Percentiles rank a stretch among this genome's conserved stretches.
These are phyloP conservation scores for Clarireedia sp. DNA, from an alignment of 2,329 filamentous ascomycete genomes.

Conservation along the genomic window DNA sequence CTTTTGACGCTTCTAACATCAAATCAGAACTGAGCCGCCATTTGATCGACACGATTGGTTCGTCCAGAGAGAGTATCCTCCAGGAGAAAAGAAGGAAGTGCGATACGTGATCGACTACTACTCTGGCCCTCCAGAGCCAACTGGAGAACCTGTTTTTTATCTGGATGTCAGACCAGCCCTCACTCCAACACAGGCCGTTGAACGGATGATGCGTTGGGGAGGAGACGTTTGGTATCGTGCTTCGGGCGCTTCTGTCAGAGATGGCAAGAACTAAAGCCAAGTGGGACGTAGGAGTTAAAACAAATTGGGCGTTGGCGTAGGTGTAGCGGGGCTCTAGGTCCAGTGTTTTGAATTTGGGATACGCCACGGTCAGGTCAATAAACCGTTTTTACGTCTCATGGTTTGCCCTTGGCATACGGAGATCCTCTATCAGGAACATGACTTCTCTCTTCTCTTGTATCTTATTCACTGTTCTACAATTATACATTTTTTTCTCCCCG, in stretches of 20 bases:
- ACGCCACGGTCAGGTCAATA: too few relatives aligned
- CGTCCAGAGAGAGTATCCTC: constrained; percentile 60
- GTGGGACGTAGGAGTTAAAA: background rate
- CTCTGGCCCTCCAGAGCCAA: constrained; percentile 62
- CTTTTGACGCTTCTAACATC: constrained; percentile 10
- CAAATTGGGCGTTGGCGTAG: background rate
- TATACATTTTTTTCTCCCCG: too few relatives aligned
- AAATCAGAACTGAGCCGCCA: constrained; percentile 64
- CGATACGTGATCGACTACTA: constrained; percentile 98
- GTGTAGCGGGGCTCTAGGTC: background rate
- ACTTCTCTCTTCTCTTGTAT: too few relatives aligned
- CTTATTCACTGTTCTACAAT: too few relatives aligned
- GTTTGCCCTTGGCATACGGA: too few relatives aligned
- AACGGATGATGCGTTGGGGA: constrained; percentile 80
- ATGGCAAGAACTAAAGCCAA: constrained; percentile 15
- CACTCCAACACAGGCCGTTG: constrained; percentile 69
- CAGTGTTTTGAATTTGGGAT: too few relatives aligned
- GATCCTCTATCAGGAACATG: too few relatives aligned
- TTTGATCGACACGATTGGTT: constrained; percentile 99
- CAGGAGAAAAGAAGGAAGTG: constrained; percentile 63
- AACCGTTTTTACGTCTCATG: too few relatives aligned
- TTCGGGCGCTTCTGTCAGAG: constrained; percentile 25
- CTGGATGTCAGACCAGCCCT: constrained; percentile 89
- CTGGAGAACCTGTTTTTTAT: constrained; percentile 89
- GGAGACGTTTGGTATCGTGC: constrained; percentile 78